A percentile compares a stretch with the other conserved stretches of the same genome.
phyloP scores from a whole-genome alignment of 2,329 filamentous ascomycete species.

The Alternaria longipes region DNA sequence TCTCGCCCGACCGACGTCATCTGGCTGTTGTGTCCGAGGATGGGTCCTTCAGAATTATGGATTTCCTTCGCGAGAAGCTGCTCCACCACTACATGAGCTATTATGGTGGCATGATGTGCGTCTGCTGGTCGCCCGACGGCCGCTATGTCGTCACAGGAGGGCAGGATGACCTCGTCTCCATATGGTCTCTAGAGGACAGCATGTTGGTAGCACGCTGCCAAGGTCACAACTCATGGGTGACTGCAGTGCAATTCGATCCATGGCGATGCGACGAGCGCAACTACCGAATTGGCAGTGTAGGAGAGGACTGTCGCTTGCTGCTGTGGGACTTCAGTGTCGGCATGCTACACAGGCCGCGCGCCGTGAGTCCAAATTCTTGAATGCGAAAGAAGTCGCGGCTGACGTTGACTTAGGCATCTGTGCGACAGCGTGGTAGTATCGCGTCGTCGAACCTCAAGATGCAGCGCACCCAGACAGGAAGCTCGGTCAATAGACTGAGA shows the following conservation, averaged over 20 bases:
- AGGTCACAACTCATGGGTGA: constrained; percentile 96
- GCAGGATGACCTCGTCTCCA: constrained; percentile 94
- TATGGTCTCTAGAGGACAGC: constrained; percentile 88
- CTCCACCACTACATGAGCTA: constrained; percentile 88
- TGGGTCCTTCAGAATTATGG: constrained; percentile 86
- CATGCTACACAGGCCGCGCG: constrained; percentile 92
- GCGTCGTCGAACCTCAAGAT: constrained; percentile 58
- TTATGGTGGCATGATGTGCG: constrained; percentile 90
- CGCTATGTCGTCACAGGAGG: constrained; percentile 95
- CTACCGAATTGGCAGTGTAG: constrained; percentile 95
- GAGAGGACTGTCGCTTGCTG: constrained; percentile 88
- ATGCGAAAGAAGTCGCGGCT: background rate
- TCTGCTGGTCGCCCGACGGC: constrained; percentile 97
- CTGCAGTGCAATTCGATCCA: constrained; percentile 90
- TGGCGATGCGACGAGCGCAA: constrained; percentile 97
- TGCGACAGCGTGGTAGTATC: constrained; percentile 65
- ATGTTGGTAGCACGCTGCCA: constrained; percentile 90
- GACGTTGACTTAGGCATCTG: constrained; percentile 56
- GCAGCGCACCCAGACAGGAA: constrained; percentile 66
- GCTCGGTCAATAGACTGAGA: constrained; percentile 69
- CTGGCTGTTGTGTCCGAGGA: constrained; percentile 92
- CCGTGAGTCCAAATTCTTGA: constrained; percentile 58
- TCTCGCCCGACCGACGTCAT: constrained; percentile 88
- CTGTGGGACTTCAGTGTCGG: constrained; percentile 98
- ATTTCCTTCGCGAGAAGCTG: constrained; percentile 93